phyloP scores from a whole-genome alignment of 176 grass and related monocot genomes.

The sorghum (Sorghum bicolor) region DNA sequence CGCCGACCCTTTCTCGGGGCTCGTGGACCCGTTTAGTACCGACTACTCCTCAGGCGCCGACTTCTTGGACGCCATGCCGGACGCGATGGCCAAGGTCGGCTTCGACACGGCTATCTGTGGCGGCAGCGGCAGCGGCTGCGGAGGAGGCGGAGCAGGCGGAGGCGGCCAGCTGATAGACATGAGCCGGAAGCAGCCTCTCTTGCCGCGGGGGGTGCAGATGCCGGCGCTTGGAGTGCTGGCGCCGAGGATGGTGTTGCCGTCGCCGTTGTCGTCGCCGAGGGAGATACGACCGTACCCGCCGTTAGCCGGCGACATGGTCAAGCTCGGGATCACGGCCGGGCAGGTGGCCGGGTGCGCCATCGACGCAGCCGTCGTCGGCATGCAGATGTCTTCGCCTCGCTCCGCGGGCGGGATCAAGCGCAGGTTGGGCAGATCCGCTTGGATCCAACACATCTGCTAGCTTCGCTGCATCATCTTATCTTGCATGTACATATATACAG shows the following conservation, averaged over 20 bases:
- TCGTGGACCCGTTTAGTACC: conserved; percentile 62
- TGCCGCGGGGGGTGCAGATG: conserved; percentile 54
- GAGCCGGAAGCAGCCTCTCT: conserved; percentile 45
- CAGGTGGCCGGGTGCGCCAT: conserved; percentile 39
- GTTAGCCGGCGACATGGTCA: conserved; percentile 45
- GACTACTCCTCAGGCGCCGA: conserved; percentile 41
- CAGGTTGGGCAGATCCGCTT: conserved; percentile 59
- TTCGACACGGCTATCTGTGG: conserved; percentile 29
- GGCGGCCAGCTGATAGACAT: conserved; percentile 21
- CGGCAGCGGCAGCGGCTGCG: neutral
- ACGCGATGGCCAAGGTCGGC: conserved; percentile 38
- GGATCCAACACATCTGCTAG: neutral
- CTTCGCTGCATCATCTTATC: neutral
- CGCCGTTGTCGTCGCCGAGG: conserved; percentile 53
- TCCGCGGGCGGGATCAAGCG: conserved; percentile 55
- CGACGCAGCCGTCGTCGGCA: conserved; percentile 46
- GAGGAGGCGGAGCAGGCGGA: neutral
- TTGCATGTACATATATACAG: neutral
- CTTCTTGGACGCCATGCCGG: conserved; percentile 33
- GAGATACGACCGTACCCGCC: conserved; percentile 51
- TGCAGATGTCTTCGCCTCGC: conserved; percentile 73
- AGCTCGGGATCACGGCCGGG: conserved; percentile 48
- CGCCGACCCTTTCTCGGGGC: conserved; percentile 56
- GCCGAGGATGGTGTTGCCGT: conserved; percentile 34
- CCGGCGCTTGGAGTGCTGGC: conserved; percentile 22